A percentile compares a stretch with the other conserved stretches of the same genome.
phyloP scores from a whole-genome alignment of 139 green algal species.

The Auxenochlorella pyrenoidosa region DNA sequence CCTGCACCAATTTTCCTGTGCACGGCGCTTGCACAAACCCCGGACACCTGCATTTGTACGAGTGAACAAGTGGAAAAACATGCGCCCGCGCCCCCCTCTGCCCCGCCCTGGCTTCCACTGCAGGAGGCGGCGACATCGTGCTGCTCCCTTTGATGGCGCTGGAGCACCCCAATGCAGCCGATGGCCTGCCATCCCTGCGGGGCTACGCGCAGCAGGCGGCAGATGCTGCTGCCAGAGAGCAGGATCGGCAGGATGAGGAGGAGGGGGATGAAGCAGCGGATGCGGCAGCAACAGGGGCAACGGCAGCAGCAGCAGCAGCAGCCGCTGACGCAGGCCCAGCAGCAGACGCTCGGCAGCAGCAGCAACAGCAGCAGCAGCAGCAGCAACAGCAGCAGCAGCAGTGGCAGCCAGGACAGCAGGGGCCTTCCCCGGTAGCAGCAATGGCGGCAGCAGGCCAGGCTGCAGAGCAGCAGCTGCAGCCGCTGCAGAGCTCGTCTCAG shows the following conservation, averaged over 20 bases:
- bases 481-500: neutral
- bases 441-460: neutral
- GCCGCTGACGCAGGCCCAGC: neutral
- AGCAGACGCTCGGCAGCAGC: neutral
- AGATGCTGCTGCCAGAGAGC: neutral
- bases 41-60: no score
- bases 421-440: neutral
- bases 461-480: neutral
- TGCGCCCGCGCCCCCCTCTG: neutral
- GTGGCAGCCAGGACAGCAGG: neutral
- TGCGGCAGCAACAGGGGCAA: neutral
- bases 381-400: neutral
- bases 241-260: neutral
- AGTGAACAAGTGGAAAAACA: neutral
- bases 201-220: constrained; percentile 1
- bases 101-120: neutral
- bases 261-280: neutral
- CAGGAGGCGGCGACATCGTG: constrained; percentile 50
- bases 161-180: constrained; percentile 25
- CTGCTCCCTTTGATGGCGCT: constrained; percentile 49
- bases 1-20: neutral
- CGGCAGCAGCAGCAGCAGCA: neutral
- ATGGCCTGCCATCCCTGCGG: constrained; percentile 25
- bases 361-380: neutral
- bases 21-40: neutral